A percentile compares a stretch with the other conserved stretches of the same genome.
Evolutionary conservation across 805 yeast genomes (phyloP).

Genomic region (Hanseniaspora singularis): DNA sequence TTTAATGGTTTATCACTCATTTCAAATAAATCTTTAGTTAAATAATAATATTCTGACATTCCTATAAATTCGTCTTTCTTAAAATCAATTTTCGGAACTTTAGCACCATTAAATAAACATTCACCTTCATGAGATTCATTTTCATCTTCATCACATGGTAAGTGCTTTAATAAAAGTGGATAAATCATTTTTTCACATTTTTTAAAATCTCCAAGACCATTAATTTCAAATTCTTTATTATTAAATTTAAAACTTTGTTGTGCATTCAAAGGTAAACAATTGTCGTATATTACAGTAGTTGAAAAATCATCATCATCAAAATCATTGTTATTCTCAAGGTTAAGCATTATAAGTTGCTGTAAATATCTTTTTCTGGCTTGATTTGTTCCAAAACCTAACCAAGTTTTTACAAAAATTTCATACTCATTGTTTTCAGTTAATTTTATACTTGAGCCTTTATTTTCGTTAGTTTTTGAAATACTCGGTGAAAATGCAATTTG

Average conservation of each 20-base stretch:
- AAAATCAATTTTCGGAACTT: conserved; percentile 80
- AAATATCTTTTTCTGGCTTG: conserved; percentile 73
- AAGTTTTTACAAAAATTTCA: conserved; percentile 79
- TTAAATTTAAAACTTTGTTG: conserved; percentile 36
- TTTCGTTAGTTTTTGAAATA: conserved; percentile 51
- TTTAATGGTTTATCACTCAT: conserved; percentile 75
- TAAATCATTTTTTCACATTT: conserved; percentile 59
- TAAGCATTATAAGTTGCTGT: conserved; percentile 38
- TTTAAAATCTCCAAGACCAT: conserved; percentile 71
- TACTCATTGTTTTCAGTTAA: conserved; percentile 50
- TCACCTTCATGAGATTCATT: conserved; percentile 37
- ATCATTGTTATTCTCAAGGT: conserved; percentile 39
- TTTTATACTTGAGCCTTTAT: conserved; percentile 57
- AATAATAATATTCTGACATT: conserved; percentile 93
- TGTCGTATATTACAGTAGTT: conserved; percentile 43
- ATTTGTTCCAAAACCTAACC: conserved; percentile 97
- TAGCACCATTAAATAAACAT: conserved; percentile 88
- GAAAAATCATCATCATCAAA: conserved; percentile 36
- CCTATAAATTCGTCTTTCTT: conserved; percentile 76
- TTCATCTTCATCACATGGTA: conserved; percentile 63
- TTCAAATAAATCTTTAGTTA: conserved; percentile 81
- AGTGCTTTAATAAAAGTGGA: conserved; percentile 63
- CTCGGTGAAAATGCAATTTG: conserved; percentile 88
- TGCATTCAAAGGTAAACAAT: conserved; percentile 67
- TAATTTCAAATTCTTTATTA: conserved; percentile 36